Percentiles rank a stretch among this genome's conserved stretches.
phyloP scores from a whole-genome alignment of 202 grass and related monocot species.

The Hordeum pubiflorum region DNA sequence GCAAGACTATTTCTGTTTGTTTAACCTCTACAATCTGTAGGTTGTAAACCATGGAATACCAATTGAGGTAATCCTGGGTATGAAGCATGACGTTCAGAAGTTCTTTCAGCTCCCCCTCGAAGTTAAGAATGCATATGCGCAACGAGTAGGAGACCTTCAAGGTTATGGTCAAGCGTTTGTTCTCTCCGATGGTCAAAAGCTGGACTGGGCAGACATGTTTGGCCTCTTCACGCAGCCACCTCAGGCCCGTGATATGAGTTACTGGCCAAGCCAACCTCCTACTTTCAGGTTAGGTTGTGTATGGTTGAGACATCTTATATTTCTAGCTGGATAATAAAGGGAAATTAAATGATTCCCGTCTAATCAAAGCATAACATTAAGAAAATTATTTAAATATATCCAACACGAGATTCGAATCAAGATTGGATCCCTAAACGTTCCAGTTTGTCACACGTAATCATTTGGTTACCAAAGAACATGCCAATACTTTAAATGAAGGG shows the following conservation, averaged over 20 bases:
- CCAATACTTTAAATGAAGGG: too few species aligned
- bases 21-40: not conserved
- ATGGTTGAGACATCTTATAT: not conserved
- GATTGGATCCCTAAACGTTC: too few species aligned
- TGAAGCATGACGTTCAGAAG: conserved; percentile 8
- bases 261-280: conserved; percentile 29
- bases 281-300: conserved; percentile 34
- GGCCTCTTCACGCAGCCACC: conserved; percentile 20
- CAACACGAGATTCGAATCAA: too few species aligned
- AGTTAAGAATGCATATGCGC: conserved; percentile 26
- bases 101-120: conserved; percentile 39
- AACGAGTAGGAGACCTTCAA: conserved; percentile 27
- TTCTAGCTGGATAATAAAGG: too few species aligned
- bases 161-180: conserved; percentile 47
- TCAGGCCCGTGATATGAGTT: conserved; percentile 28
- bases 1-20: not conserved
- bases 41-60: conserved; percentile 42
- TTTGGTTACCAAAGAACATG: too few species aligned
- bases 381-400: too few species aligned
- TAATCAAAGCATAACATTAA: too few species aligned
- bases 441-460: too few species aligned
- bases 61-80: conserved; percentile 9
- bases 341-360: too few species aligned
- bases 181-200: conserved; percentile 2
- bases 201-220: conserved; percentile 35